A percentile compares a stretch with the other conserved stretches of the same genome.
These are phyloP conservation scores for Candida ortonii DNA, from an alignment of 805 yeast genomes.

Conservation along the genomic window DNA sequence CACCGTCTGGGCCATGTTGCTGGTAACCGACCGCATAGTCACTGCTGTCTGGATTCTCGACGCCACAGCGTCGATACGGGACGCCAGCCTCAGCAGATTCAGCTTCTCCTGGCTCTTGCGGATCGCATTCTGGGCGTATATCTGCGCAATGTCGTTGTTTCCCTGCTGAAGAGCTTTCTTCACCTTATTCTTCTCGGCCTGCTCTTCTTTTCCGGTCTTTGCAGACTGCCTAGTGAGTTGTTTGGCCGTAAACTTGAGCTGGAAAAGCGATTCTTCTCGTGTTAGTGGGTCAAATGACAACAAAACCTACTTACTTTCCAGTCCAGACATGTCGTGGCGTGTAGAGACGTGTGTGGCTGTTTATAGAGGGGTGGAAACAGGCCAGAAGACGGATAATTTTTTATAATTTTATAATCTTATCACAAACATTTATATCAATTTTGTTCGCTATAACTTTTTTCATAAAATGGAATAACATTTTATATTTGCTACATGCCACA, in stretches of 20 bases:
- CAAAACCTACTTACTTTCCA: constrained; percentile 39
- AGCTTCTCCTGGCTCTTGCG: constrained; percentile 85
- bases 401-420: too few species aligned
- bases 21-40: constrained; percentile 93
- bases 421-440: too few species aligned
- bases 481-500: too few species aligned
- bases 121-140: constrained; percentile 95
- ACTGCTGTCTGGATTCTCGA: constrained; percentile 96
- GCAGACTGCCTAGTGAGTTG: constrained; percentile 87
- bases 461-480: too few species aligned
- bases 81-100: constrained; percentile 75
- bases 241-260: constrained; percentile 86
- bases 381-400: too few species aligned
- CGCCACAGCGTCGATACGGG: constrained; percentile 93
- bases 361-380: too few species aligned
- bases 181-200: constrained; percentile 79
- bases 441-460: too few species aligned
- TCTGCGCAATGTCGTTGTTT: constrained; percentile 85
- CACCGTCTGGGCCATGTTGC: constrained; percentile 90
- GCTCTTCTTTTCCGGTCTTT: constrained; percentile 87
- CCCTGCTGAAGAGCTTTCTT: constrained; percentile 87
- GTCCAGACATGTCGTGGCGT: constrained; percentile 35
- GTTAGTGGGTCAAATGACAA: too few species aligned
- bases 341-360: too few species aligned
- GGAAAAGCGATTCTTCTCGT: constrained; percentile 54